Percentiles rank a stretch among this genome's conserved stretches.
phyloP scores from a whole-genome alignment of 148 eudicot species.

The Pouteria glomerata region DNA sequence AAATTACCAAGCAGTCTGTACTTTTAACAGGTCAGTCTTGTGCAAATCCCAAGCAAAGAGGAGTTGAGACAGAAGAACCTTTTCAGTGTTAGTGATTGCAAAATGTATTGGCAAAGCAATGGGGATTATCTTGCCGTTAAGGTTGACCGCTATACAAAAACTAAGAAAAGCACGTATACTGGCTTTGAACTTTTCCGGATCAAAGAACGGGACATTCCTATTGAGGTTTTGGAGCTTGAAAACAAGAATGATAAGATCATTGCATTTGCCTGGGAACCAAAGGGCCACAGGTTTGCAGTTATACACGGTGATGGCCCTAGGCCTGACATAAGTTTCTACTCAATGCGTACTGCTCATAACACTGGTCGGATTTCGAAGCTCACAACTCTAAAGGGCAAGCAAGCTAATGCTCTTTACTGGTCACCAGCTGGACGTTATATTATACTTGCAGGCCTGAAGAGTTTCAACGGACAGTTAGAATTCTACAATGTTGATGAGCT shows the following conservation, averaged over 20 bases:
- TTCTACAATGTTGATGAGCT: slow-evolving; percentile 83
- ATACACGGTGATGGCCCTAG: slow-evolving; percentile 75
- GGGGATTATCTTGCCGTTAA: slow-evolving; percentile 82
- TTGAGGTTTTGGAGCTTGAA: slow-evolving; percentile 78
- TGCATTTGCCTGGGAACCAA: slow-evolving; percentile 92
- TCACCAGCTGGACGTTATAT: slow-evolving; percentile 72
- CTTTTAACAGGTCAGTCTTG: slow-evolving; percentile 59
- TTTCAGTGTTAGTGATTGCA: slow-evolving; percentile 80
- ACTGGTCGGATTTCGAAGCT: slow-evolving; percentile 65
- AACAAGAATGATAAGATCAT: slow-evolving; percentile 76
- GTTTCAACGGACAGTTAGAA: slow-evolving; percentile 77
- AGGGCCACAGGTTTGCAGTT: slow-evolving; percentile 83
- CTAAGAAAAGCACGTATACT: slow-evolving; percentile 80
- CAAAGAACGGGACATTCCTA: slow-evolving; percentile 79
- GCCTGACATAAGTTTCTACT: slow-evolving; percentile 75
- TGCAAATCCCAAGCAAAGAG: slow-evolving; percentile 73
- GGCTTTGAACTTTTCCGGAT: slow-evolving; percentile 85
- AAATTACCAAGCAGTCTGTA: not conserved
- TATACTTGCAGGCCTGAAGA: slow-evolving; percentile 70
- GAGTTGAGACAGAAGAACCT: slow-evolving; percentile 78
- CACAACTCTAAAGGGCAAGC: slow-evolving; percentile 63
- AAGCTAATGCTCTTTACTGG: slow-evolving; percentile 81
- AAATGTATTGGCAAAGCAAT: slow-evolving; percentile 89
- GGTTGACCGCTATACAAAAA: slow-evolving; percentile 76
- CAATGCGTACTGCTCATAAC: slow-evolving; percentile 52